phyloP scores from a whole-genome alignment of 1,284 basidiomycete genomes.

The Leucoagaricus sp. region DNA sequence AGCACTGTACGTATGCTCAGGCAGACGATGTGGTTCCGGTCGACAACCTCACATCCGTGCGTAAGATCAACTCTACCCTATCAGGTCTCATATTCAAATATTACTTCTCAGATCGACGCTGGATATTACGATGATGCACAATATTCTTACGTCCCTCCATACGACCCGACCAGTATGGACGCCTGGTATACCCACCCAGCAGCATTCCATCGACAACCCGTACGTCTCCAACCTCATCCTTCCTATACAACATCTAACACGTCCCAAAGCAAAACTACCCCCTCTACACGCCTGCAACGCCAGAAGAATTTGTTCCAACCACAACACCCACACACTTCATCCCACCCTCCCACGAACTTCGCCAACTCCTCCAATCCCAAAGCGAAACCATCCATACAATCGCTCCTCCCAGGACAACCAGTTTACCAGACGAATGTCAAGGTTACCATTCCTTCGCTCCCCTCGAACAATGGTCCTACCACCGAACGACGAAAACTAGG shows the following conservation, averaged over 20 bases:
- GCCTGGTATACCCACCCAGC: slow-evolving; percentile 49
- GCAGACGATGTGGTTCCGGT: slow-evolving; percentile 13
- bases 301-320: slow-evolving; percentile 54
- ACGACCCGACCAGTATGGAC: slow-evolving; percentile 39
- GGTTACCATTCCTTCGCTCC: slow-evolving; percentile 90
- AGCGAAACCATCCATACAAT: slow-evolving; percentile 70
- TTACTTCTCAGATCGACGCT: slow-evolving; percentile 35
- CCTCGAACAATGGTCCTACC: slow-evolving; percentile 53
- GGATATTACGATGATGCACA: slow-evolving; percentile 38
- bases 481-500: slow-evolving; percentile 69
- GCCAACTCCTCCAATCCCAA: slow-evolving; percentile 79
- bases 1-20: slow-evolving; percentile 12
- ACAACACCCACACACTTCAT: slow-evolving; percentile 58
- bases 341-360: slow-evolving; percentile 64
- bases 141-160: slow-evolving; percentile 31
- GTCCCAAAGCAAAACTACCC: slow-evolving; percentile 83
- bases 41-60: slow-evolving; percentile 8
- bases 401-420: slow-evolving; percentile 30
- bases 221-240: slow-evolving; percentile 37
- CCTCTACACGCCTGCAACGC: slow-evolving; percentile 74
- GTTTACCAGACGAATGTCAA: slow-evolving; percentile 86
- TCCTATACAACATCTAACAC: neutral
- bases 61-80: neutral
- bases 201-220: slow-evolving; percentile 67
- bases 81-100: neutral